Percentiles rank a stretch among this genome's conserved stretches.
Evolutionary conservation across 2,329 filamentous ascomycete genomes (phyloP).

Genomic region (Anthostomella pinea): DNA sequence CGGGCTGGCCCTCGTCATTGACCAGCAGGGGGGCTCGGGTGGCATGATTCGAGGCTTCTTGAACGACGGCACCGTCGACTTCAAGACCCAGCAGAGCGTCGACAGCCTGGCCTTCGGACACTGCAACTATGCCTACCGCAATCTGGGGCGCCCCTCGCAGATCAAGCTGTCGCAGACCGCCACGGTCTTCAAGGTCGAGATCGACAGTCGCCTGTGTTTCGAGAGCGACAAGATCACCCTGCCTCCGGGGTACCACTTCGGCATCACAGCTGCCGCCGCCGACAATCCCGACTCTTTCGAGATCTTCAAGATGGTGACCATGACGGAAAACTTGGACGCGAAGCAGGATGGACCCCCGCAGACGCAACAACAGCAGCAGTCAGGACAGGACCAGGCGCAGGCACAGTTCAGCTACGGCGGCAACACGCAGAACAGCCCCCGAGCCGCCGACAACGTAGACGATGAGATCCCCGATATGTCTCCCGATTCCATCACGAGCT

Average conservation of each 20-base stretch:
- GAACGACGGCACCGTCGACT: conserved; percentile 85
- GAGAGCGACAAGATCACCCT: conserved; percentile 75
- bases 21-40: conserved; percentile 72
- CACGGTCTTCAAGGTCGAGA: conserved; percentile 68
- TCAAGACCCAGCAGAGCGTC: conserved; percentile 69
- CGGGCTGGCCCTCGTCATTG: conserved; percentile 82
- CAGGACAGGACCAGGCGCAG: conserved; percentile 33
- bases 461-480: conserved; percentile 46
- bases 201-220: conserved; percentile 83
- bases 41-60: conserved; percentile 89
- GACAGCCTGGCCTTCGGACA: conserved; percentile 90
- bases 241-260: conserved; percentile 78
- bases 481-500: conserved; percentile 46
- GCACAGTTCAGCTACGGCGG: conserved; percentile 27
- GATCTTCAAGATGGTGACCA: conserved; percentile 79
- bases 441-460: conserved; percentile 34
- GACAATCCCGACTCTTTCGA: conserved; percentile 95
- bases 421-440: conserved; percentile 21
- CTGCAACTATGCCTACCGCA: conserved; percentile 87
- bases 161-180: conserved; percentile 68
- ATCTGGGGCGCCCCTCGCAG: conserved; percentile 79
- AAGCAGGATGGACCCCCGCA: conserved; percentile 31
- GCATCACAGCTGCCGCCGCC: conserved; percentile 81
- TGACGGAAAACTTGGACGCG: conserved; percentile 48
- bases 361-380: conserved; percentile 33